Evolutionary conservation across 371 early-diverging fungal species (phyloP), one percentile per base, ranked within the genome.

Genomic region (Actinomucor elegans): DNA sequence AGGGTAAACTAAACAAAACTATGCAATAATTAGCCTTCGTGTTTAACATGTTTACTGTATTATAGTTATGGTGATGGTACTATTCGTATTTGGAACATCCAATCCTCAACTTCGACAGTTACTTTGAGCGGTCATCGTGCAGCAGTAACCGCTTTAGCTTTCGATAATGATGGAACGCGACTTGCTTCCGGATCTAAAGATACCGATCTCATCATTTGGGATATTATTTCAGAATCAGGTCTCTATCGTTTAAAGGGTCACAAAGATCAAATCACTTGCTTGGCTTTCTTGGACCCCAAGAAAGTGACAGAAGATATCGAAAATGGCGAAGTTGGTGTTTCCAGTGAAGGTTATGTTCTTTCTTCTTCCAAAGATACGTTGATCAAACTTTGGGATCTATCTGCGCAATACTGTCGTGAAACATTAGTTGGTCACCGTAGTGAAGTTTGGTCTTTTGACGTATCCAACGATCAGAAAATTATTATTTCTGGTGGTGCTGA

Each of bases 151-250:
- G 82, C 92, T 10, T 71, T 98, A 17, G 69, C 84, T 5, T 96
- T 90, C 59, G 93, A 96, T 44, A 58, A 70, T 15, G 64, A 79
- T 27, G 94, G 94, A 14, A 82, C 89, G 6, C 79, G 88, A 28
- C 82, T 98, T 28, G 96, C 88, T 0, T 94, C 94, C 0, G 98
- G 97, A 23, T 88, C 94, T 4, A 80, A 72, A 52, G 98, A 98
- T 61, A 96, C 95, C 2, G 94, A 96, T 65, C 59, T 98, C 21
- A 89, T 98, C 59, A 66, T 96, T 26, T 98, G 98, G 98, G 97
- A 98, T 66, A 80, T 96, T 10, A 86, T 96, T 21, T 88, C 88
- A 17, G 97, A 96, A 67, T 75, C 82, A 26, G 98, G 98, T 24
- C 67, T 94, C 52, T 91, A 82, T 68, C 77, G 97, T 50, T 79